Percentiles rank a stretch among this genome's conserved stretches.
Evolutionary conservation across 2,329 filamentous ascomycete genomes (phyloP).

Genomic region (Thyridium curvatum): DNA sequence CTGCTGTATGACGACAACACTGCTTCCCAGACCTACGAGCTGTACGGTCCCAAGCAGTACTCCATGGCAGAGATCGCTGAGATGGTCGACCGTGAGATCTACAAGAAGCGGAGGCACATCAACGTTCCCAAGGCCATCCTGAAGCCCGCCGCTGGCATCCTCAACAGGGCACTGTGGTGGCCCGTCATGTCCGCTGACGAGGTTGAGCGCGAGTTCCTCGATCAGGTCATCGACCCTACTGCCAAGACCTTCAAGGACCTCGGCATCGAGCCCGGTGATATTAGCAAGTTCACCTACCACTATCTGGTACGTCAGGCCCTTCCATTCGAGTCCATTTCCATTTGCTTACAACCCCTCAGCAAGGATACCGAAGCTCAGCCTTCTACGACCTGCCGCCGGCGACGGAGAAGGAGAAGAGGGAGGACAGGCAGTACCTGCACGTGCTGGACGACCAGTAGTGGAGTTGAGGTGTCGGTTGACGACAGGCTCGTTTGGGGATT

Average conservation of each 20-base stretch:
- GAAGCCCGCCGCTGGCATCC: constrained; percentile 64
- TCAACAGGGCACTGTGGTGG: constrained; percentile 90
- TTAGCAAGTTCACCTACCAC: constrained; percentile 83
- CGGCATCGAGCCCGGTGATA: constrained; percentile 80
- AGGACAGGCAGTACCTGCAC: constrained; percentile 96
- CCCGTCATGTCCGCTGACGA: constrained; percentile 75
- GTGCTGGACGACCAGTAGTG: constrained; percentile 86
- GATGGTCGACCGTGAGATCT: constrained; percentile 86
- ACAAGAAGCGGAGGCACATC: constrained; percentile 82
- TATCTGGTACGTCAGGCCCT: constrained; percentile 67
- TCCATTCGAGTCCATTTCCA: not conserved
- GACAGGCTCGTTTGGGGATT: not conserved
- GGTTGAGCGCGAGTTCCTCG: constrained; percentile 85
- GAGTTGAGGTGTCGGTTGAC: constrained; percentile 15
- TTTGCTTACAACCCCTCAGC: constrained; percentile 43
- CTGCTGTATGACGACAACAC: constrained; percentile 92
- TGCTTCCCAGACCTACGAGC: constrained; percentile 84
- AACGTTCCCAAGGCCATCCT: constrained; percentile 80
- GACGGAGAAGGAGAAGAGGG: constrained; percentile 87
- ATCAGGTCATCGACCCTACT: constrained; percentile 82
- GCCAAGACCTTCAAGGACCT: constrained; percentile 97
- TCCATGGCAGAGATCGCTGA: constrained; percentile 80
- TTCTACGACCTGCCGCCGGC: constrained; percentile 93
- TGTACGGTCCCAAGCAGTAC: constrained; percentile 92
- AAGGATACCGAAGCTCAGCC: constrained; percentile 81